Percentiles rank a stretch among this genome's conserved stretches.
These are phyloP conservation scores for Elaeagnus macrophylla DNA, from an alignment of 306 rosid genomes.

Conservation along the genomic window DNA sequence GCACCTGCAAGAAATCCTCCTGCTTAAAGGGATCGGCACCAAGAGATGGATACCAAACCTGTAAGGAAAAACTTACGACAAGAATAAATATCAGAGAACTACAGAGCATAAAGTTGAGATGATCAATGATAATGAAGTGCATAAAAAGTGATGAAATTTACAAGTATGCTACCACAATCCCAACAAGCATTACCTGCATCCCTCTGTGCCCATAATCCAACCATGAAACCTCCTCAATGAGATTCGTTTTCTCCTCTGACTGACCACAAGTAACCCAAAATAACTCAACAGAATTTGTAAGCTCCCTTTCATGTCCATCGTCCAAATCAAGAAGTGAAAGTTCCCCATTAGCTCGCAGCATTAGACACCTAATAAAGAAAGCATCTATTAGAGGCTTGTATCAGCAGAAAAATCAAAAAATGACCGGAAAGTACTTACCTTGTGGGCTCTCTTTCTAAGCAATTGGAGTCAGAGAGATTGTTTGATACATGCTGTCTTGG, in stretches of 20 bases:
- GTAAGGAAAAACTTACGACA: conserved; percentile 54
- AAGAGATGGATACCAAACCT: conserved; percentile 99
- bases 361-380: conserved; percentile 67
- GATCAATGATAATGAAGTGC: conserved; percentile 2
- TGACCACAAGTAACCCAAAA: conserved; percentile 99
- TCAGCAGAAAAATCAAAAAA: conserved; percentile 4
- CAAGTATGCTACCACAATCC: conserved; percentile 1
- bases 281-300: conserved; percentile 87
- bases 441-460: conserved; percentile 66
- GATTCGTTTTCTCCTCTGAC: conserved; percentile 82
- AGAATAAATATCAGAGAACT: conserved; percentile 45
- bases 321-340: conserved; percentile 98
- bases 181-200: conserved; percentile 76
- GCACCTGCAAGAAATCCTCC: conserved; percentile 98
- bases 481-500: conserved; percentile 52
- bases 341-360: conserved; percentile 86
- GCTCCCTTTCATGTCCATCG: conserved; percentile 87
- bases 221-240: conserved; percentile 98
- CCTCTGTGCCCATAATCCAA: conserved; percentile 97
- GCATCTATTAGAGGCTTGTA: conserved; percentile 27
- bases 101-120: conserved; percentile 20
- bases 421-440: conserved; percentile 38
- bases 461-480: conserved; percentile 50
- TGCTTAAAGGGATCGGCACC: conserved; percentile 83
- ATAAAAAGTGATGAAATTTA: neutral